Evolutionary conservation across 176 grass and related monocot species (phyloP).

Genomic region (Panicum miliaceum): DNA sequence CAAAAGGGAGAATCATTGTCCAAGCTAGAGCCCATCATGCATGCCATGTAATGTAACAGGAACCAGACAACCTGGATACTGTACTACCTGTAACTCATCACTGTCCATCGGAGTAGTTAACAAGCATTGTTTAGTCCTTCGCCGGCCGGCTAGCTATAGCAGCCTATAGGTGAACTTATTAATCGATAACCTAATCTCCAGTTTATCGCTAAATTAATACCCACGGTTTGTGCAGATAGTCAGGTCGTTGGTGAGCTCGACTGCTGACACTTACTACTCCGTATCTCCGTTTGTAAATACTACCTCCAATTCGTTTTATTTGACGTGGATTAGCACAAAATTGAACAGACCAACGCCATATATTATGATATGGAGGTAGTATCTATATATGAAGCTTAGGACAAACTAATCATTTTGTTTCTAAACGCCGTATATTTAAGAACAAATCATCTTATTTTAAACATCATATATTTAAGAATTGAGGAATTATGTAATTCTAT

Average conservation of each 20-base stretch:
- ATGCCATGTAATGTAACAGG: background rate
- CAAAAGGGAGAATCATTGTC: slow-evolving; percentile 33
- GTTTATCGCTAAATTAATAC: background rate
- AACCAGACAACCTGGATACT: slow-evolving; percentile 37
- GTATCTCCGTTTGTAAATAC: no score
- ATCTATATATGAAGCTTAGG: no score
- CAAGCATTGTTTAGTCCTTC: background rate
- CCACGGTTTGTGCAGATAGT: background rate
- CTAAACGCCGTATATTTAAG: no score
- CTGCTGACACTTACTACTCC: background rate
- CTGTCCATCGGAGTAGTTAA: background rate
- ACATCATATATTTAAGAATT: no score
- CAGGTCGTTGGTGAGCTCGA: background rate
- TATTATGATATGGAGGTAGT: no score
- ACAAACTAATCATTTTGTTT: no score
- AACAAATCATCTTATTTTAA: no score
- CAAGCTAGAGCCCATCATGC: slow-evolving; percentile 29
- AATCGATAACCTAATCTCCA: background rate
- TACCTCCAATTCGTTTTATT: no score
- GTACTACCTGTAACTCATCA: background rate
- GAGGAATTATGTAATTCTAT: background rate
- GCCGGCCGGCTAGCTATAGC: background rate
- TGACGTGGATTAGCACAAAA: no score
- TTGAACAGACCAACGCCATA: no score
- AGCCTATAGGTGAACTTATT: background rate